Conservation (phyloP, 495 filamentous ascomycete genomes). For the Oleoguttula mirabilis region DNA sequence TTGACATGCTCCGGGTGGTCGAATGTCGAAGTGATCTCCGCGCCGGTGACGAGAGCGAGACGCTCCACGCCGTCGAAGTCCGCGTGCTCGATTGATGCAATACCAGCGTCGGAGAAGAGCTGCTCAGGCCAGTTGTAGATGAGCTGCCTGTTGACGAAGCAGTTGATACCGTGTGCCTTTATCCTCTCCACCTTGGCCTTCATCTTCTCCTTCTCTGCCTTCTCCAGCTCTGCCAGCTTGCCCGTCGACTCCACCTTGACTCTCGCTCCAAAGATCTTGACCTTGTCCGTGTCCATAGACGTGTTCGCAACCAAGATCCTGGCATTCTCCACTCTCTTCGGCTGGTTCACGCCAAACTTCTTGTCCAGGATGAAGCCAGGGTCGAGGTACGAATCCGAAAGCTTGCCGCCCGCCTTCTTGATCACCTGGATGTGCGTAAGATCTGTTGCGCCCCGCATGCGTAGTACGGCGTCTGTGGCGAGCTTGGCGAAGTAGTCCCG, state of each 20-base stretch:
- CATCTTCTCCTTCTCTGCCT: slow-evolving; percentile 98
- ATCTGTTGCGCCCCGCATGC: slow-evolving; percentile 84
- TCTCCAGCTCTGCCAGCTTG: slow-evolving; percentile 92
- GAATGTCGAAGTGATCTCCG: slow-evolving; percentile 94
- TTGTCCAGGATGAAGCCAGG: slow-evolving; percentile 98
- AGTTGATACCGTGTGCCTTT: slow-evolving; percentile 98
- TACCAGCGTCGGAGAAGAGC: slow-evolving; percentile 93
- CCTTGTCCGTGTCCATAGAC: slow-evolving; percentile 98
- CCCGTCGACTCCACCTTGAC: slow-evolving; percentile 91
- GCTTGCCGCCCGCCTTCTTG: slow-evolving; percentile 96
- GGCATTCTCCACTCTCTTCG: slow-evolving; percentile 90
- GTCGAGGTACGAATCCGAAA: slow-evolving; percentile 92
- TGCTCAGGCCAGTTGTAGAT: slow-evolving; percentile 99
- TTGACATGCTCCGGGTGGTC: slow-evolving; percentile 96
- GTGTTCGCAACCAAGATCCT: slow-evolving; percentile 98
- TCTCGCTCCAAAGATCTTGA: slow-evolving; percentile 96
- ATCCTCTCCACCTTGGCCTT: slow-evolving; percentile 96
- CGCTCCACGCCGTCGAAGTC: slow-evolving; percentile 98
- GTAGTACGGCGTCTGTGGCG: slow-evolving; percentile 83
- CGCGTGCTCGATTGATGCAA: slow-evolving; percentile 96
- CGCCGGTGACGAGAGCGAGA: slow-evolving; percentile 85
- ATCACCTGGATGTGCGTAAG: slow-evolving; percentile 98
- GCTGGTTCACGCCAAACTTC: slow-evolving; percentile 96
- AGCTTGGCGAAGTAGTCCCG: slow-evolving; percentile 81
- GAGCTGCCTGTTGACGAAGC: slow-evolving; percentile 96